Conservation (phyloP, 176 grass and related monocot species). For the barley (Hordeum vulgare) region MorexV3_pseudomolecules_assembly NC_058524.1:74114920-74115419, state of each 20-base stretch:
- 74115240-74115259: background rate
- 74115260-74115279: background rate
- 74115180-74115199: background rate
- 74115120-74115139: background rate
- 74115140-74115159: background rate
- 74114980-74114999: background rate
- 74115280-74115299: background rate
- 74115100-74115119: no score
- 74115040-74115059: background rate
- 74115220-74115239: background rate
- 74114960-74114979: background rate
- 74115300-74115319: constrained; percentile 59
- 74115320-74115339: constrained; percentile 63
- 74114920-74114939: constrained; percentile 12
- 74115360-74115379: constrained; percentile 57
- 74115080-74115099: no score
- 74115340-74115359: no score
- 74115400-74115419: constrained; percentile 54
- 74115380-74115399: constrained; percentile 58
- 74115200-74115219: background rate
- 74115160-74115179: background rate
- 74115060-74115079: background rate
- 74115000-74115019: background rate
- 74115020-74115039: background rate
- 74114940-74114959: background rate